Base-by-base conservation (phyloP, 805 yeast species). In the Clavispora vitiphila region DNA sequence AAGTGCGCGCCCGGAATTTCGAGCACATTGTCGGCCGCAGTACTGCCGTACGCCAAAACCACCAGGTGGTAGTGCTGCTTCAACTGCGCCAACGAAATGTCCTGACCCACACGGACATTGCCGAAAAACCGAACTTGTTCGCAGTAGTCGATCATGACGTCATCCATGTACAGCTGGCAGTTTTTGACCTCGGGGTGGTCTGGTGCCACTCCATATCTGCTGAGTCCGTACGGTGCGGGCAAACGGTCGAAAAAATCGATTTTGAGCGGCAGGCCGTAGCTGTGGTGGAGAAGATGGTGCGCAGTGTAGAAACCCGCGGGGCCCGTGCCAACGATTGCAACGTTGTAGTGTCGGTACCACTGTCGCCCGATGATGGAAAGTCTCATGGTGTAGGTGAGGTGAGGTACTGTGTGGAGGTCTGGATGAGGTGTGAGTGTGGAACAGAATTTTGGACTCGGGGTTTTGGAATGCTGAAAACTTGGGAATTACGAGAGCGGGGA, bases 161-260 rank as follows among this genome's bases (percentile, higher is more conserved):
- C 80, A 8, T 72, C 74, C 57, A 93, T 83, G 39, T 89, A 81
- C 15, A 84, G 84, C 59, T 82, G 69, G 53, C 93, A 85, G 45
- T 81, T 81, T 60, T 90, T 91, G 24, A 93, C 98, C 55, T 93
- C 98, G 0, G 96, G 96, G 62, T 93, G 97, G 63, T 93, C 99
- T 2, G 99, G 99, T 0, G 99, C 97, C n/a, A 93, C 98, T 1
- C 99, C 99, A 58, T 77, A 90, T 26, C 99, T 65, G 32, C 90
- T 81, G 25, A 93, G 71, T 0, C 99, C 99, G 65, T 76, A 91
- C 0, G 99, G 99, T 6, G 89, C 81, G 0, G 97, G 96, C 20
- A 81, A 66, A 47, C 78, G 74, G 56, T 93, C 99, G 67, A 81
- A 89, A 61, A 91, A 71, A 46, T 87, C 93, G 4, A 90, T 71